These are phyloP conservation scores for Spironucleus salmonicida DNA, from an alignment of 208 protist genomes.

Conservation along the genomic window DNA sequence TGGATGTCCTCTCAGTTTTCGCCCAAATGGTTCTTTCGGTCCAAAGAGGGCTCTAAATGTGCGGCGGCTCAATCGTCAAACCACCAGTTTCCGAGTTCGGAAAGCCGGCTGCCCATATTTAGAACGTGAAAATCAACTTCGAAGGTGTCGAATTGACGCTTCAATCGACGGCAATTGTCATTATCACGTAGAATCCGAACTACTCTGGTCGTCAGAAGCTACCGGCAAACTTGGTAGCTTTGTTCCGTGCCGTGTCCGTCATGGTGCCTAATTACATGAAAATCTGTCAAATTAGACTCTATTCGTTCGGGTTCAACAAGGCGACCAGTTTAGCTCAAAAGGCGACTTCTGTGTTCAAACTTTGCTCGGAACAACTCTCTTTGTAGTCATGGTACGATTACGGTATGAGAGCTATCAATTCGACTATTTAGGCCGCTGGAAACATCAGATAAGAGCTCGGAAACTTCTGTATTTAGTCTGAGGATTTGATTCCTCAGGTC, in stretches of 20 bases:
- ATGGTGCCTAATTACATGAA: slow-evolving; percentile 56
- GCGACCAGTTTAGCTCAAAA: slow-evolving; percentile 63
- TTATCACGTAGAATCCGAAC: slow-evolving; percentile 62
- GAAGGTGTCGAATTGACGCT: slow-evolving; percentile 52
- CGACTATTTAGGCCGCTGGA: slow-evolving; percentile 51
- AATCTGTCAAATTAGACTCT: slow-evolving; percentile 57
- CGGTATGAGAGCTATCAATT: slow-evolving; percentile 56
- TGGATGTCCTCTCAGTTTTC: slow-evolving; percentile 86
- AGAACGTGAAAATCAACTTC: slow-evolving; percentile 39
- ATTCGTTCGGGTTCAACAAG: slow-evolving; percentile 65
- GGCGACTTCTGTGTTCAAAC: slow-evolving; percentile 48
- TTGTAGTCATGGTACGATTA: slow-evolving; percentile 61
- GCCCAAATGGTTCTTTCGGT: slow-evolving; percentile 54
- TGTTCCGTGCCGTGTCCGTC: slow-evolving; percentile 92
- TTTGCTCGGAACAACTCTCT: slow-evolving; percentile 53
- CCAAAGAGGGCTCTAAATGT: too few species aligned
- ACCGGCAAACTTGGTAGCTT: slow-evolving; percentile 87
- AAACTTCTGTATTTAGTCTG: not conserved
- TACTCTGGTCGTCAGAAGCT: slow-evolving; percentile 61
- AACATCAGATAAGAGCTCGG: not conserved
- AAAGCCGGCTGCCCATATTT: slow-evolving; percentile 60
- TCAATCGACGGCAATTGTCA: too few species aligned
- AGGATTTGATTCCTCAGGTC: not conserved
- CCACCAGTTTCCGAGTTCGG: slow-evolving; percentile 28
- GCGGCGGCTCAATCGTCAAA: too few species aligned